These are phyloP conservation scores for Termitomyces sp. DNA, from an alignment of 768 basidiomycete genomes.

Conservation along the genomic window DNA sequence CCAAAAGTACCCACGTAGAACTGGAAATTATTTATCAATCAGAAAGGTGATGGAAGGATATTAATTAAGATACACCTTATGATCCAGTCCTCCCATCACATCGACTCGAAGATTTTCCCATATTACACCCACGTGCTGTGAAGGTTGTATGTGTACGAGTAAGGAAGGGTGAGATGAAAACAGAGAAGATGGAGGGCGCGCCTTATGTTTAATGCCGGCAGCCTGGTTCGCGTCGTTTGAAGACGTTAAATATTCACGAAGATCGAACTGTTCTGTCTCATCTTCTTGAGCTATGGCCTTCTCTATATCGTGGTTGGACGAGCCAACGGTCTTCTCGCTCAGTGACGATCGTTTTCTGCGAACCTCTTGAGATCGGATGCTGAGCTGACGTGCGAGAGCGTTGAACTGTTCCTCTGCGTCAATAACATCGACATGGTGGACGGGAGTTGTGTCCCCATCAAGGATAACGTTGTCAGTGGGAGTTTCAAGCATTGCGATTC, in stretches of 20 bases:
- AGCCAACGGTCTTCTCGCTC: constrained; percentile 24
- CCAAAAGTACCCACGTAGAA: constrained; percentile 56
- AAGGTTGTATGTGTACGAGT: background rate
- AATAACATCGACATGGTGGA: constrained; percentile 40
- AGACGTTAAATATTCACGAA: constrained; percentile 61
- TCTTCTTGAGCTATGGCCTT: constrained; percentile 26
- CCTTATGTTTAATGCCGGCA: constrained; percentile 67
- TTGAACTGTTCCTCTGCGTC: constrained; percentile 50
- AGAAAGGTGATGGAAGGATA: background rate
- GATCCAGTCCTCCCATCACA: constrained; percentile 47
- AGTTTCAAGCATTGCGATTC: constrained; percentile 20
- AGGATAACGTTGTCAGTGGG: constrained; percentile 25
- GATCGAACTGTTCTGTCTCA: constrained; percentile 42
- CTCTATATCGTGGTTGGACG: constrained; percentile 41
- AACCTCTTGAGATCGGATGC: constrained; percentile 19
- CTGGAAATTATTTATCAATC: constrained; percentile 21
- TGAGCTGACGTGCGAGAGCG: constrained; percentile 43
- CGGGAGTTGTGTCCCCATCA: constrained; percentile 16
- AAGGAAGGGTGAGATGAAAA: background rate
- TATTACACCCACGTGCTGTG: constrained; percentile 61
- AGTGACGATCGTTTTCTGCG: constrained; percentile 15
- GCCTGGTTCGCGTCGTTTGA: constrained; percentile 60
- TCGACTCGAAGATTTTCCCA: constrained; percentile 68
- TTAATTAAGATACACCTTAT: constrained; percentile 38
- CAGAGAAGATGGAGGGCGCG: constrained; percentile 10